phyloP scores from a whole-genome alignment of 352 stramenopile genomes.

The Hyaloperonospora arabidopsidis region DNA sequence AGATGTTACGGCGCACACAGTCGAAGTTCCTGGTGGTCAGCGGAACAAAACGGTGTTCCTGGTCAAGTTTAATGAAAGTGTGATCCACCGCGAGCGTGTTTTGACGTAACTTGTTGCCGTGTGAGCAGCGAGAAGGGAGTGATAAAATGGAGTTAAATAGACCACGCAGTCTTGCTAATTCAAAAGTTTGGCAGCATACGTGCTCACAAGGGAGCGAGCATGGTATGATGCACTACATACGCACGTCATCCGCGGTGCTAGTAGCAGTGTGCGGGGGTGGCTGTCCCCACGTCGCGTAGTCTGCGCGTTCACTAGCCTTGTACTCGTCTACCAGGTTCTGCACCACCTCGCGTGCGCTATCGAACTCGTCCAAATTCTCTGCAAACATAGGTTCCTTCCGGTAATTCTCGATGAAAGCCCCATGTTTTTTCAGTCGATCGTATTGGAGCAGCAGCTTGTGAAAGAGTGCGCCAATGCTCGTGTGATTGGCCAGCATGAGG shows the following conservation, averaged over 20 bases:
- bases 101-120: constrained; percentile 34
- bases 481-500: constrained; percentile 99
- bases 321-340: constrained; percentile 83
- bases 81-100: constrained; percentile 68
- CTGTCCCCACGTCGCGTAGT: constrained; percentile 76
- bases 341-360: constrained; percentile 76
- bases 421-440: constrained; percentile 94
- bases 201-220: neutral
- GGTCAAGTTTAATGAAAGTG: constrained; percentile 79
- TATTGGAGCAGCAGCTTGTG: constrained; percentile 93
- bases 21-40: constrained; percentile 53
- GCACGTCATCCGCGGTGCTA: constrained; percentile 37
- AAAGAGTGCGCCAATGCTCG: constrained; percentile 89
- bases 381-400: constrained; percentile 96
- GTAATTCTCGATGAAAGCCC: constrained; percentile 99
- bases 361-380: constrained; percentile 80
- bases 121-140: neutral
- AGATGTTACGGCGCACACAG: constrained; percentile 66
- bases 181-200: constrained; percentile 2
- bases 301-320: constrained; percentile 68
- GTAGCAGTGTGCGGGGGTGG: constrained; percentile 2
- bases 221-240: constrained; percentile 26
- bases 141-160: constrained; percentile 30
- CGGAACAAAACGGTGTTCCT: constrained; percentile 82
- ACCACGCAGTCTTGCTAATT: constrained; percentile 22